Evolutionary conservation across 2,329 filamentous ascomycete species (phyloP).

Genomic region (Penicillium glabrum): DNA sequence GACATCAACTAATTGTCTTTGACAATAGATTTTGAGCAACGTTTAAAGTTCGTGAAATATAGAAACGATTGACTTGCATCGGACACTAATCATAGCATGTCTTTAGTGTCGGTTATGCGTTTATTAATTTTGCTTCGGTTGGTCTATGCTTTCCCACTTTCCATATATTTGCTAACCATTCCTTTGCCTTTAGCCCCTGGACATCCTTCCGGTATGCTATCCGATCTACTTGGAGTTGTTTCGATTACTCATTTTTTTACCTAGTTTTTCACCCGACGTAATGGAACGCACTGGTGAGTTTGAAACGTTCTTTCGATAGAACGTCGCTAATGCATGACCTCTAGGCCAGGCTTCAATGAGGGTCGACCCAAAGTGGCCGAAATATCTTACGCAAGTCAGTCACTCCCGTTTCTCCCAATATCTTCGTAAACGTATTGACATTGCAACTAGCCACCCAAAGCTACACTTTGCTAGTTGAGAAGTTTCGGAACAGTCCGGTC

Average conservation of each 20-base stretch:
- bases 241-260: conserved; percentile 4
- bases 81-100: background rate
- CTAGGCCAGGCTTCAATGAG: conserved; percentile 73
- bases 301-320: background rate
- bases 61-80: background rate
- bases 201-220: conserved; percentile 66
- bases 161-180: conserved; percentile 37
- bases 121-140: conserved; percentile 89
- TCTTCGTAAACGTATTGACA: background rate
- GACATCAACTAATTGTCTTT: background rate
- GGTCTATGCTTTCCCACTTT: conserved; percentile 34
- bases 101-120: conserved; percentile 86
- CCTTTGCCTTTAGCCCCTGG: conserved; percentile 55
- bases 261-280: conserved; percentile 69
- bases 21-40: conserved; percentile 69
- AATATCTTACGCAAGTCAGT: conserved; percentile 90
- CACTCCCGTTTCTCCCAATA: background rate
- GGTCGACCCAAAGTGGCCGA: conserved; percentile 72
- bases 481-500: conserved; percentile 94
- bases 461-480: conserved; percentile 83
- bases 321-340: conserved; percentile 32
- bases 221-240: background rate
- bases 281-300: conserved; percentile 65
- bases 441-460: conserved; percentile 74
- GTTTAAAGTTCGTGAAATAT: conserved; percentile 69